Evolutionary conservation across 2,329 filamentous ascomycete genomes (phyloP).

Genomic region (Echinosphaeria canescens): DNA sequence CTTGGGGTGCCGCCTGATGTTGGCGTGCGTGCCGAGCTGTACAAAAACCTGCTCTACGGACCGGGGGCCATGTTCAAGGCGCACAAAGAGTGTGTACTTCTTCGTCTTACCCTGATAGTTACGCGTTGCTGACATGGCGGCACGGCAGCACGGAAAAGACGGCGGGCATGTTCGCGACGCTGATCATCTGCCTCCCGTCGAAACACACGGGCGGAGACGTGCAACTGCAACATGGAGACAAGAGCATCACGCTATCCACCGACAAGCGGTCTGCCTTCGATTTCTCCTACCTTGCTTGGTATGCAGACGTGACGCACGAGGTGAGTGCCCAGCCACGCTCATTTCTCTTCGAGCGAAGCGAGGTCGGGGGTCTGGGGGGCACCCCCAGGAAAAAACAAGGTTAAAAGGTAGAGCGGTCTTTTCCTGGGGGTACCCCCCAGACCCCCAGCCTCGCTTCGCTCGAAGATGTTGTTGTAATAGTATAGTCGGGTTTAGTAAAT

Average conservation of each 20-base stretch:
- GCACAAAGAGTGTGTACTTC: too few relatives aligned
- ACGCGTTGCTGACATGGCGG: too few relatives aligned
- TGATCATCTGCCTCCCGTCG: constrained; percentile 22
- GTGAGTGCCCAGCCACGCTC: too few relatives aligned
- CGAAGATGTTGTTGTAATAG: too few relatives aligned
- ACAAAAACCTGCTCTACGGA: constrained; percentile 22
- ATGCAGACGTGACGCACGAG: constrained; percentile 24
- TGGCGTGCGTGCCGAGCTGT: constrained; percentile 10
- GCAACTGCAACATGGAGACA: constrained; percentile 11
- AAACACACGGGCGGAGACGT: constrained; percentile 19
- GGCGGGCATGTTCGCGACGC: constrained; percentile 21
- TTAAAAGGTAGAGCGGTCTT: too few relatives aligned
- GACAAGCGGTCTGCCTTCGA: constrained; percentile 9
- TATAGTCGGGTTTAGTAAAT: too few relatives aligned
- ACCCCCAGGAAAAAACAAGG: too few relatives aligned
- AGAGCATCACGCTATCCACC: constrained; percentile 11
- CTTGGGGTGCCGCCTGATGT: constrained; percentile 12
- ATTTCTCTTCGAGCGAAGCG: too few relatives aligned
- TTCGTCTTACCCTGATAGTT: too few relatives aligned
- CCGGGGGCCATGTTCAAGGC: constrained; percentile 23
- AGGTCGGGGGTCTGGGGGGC: too few relatives aligned
- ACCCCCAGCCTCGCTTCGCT: too few relatives aligned
- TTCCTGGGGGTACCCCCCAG: too few relatives aligned
- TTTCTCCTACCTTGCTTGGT: constrained; percentile 15
- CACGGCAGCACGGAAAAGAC: constrained; percentile 21